Evolutionary conservation across 495 filamentous ascomycete genomes (phyloP), one percentile per base, ranked within the genome.

Genomic region (Amniculicola lignicola): DNA sequence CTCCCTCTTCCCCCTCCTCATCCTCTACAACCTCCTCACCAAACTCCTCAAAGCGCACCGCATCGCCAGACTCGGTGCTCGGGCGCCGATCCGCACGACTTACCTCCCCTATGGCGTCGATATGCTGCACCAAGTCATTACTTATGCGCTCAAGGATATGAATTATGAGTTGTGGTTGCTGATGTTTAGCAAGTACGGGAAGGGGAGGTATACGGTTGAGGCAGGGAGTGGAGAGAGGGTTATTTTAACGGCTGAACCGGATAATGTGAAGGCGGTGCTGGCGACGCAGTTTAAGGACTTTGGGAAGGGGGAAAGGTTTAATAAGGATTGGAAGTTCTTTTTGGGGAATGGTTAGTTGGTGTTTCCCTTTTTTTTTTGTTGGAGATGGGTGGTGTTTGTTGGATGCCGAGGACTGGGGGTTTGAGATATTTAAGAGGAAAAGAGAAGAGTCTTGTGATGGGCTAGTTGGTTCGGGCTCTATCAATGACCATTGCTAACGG

Each of bases 141-240:
- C 66, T n/a, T 72, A 77, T 28, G 76, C 79, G 14, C 70, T 72
- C 50, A 64, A 66, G 0, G 61, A 87, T 61, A 62, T 72, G 25
- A 83, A 83, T 54, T 66, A 85, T 14, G 75, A 82, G 45, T 72
- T 78, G 45, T 95, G 87, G 83, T 47, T 70, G 6, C 33, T 65
- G 5, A 67, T 77, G 27, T 79, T 90, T 55, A 27, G 35, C 10
- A 57, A 49, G 2, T 69, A 72, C 23, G 68, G 72, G 2, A 51
- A 63, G 16, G 19, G 49, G 42, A 15, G 57, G 16, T 69, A 63
- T 48, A 96, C 90, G 0, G 71, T 78, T 28, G 89, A 95, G 67
- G 48, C 56, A 4, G 54, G 59, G 11, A 57, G 60, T 15, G 71
- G 69, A 1, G 57, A 64, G n/a, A 65, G 79, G 41, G 68, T 75